Conservation (phyloP, 495 filamentous ascomycete species). For the Pseudotulostoma volvatum region DNA sequence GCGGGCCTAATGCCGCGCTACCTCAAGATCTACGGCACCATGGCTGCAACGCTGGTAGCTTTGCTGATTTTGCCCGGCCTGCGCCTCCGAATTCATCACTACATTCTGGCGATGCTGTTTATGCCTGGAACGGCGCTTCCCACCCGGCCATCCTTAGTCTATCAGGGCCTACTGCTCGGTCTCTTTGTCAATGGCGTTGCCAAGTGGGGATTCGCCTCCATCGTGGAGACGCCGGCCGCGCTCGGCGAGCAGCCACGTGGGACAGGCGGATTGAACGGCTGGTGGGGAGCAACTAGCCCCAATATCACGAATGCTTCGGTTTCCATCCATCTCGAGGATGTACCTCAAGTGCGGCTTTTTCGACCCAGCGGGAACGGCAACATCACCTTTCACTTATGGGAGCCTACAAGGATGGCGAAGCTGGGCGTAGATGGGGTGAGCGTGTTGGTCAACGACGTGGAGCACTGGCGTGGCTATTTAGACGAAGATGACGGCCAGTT, state of each 20-base stretch:
- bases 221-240: slow-evolving; percentile 67
- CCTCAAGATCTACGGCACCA: slow-evolving; percentile 55
- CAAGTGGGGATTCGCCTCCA: slow-evolving; percentile 80
- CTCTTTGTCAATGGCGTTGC: slow-evolving; percentile 87
- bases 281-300: slow-evolving; percentile 54
- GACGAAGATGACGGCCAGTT: slow-evolving; percentile 32
- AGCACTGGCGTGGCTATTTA: slow-evolving; percentile 52
- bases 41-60: slow-evolving; percentile 39
- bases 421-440: slow-evolving; percentile 77
- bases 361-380: slow-evolving; percentile 28
- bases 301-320: slow-evolving; percentile 34
- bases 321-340: slow-evolving; percentile 17
- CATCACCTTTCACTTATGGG: slow-evolving; percentile 41
- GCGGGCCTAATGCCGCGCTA: slow-evolving; percentile 54
- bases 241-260: slow-evolving; percentile 32
- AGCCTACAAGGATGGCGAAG: slow-evolving; percentile 26
- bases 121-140: slow-evolving; percentile 74
- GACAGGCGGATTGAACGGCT: slow-evolving; percentile 24
- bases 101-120: slow-evolving; percentile 71
- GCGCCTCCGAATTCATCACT: slow-evolving; percentile 86
- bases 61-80: slow-evolving; percentile 61
- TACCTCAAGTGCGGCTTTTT: slow-evolving; percentile 24
- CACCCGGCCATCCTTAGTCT: slow-evolving; percentile 60
- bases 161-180: slow-evolving; percentile 76
- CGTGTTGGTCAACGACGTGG: slow-evolving; percentile 87